Base-by-base conservation (phyloP, 2,329 filamentous ascomycete species). In the Penicillium glabrum region DNA sequence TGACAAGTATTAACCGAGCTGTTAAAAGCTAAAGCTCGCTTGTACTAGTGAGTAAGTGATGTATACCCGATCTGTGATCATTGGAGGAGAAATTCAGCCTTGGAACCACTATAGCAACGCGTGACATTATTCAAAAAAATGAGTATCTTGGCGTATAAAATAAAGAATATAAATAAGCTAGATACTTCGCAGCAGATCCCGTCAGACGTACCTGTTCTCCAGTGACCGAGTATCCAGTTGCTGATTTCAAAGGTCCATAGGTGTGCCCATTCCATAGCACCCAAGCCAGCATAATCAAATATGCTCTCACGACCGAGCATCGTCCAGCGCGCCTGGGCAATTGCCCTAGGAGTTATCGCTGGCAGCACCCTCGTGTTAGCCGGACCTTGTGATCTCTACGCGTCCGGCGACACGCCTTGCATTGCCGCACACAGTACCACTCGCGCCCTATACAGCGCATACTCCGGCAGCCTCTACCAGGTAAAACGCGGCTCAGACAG, bases 351-450 rank as follows among this genome's bases (percentile, higher is more conserved):
- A 23, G 67, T 80, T 19, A 59, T 70, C 51, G 73, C 70, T 56
- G 67, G 71, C 3, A 61, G 68, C 53, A 72, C 77, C 8, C 66
- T 83, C 29, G 81, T 77, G 41, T 67, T 74, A 19, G 83, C 83
- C 39, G 84, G 78, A 13, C 85, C 86, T 9, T 88, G 85, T 63
- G 86, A 88, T 59, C 78, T 88, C 59, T 88, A 87, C 72, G 67
- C 79, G 1, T 76, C 79, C 0, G 85, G 83, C 0, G 79, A 79
- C 50, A 86, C 83, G 1, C 83, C 85, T n/a, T 88, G 86, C 63
- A 73, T 88, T 11, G 86, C 86, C 0, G 86, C 86, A 0, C 85
- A 88, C 67, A 83, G 83, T 68, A 87, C 84, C n/a, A 88, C 85
- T 55, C 82, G 86, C 4, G 83, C 85, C 16, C 70, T 88, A 7